Base-by-base conservation (phyloP, 495 filamentous ascomycete genomes). In the Talaromyces nanjingensis region DNA sequence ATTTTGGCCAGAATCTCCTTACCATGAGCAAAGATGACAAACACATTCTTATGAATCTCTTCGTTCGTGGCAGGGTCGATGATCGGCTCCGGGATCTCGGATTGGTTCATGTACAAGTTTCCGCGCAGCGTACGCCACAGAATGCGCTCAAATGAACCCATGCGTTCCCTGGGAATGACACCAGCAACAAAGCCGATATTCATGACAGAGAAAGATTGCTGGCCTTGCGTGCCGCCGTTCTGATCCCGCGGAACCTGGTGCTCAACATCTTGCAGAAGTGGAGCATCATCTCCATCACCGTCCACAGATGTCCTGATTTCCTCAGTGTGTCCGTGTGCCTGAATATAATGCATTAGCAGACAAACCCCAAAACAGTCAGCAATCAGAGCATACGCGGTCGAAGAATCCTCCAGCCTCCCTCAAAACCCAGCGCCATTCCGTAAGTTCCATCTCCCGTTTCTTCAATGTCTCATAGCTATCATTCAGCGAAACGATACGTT, bases 111-210 rank as follows among this genome's bases (percentile, higher is more conserved):
- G 79, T 97, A 99, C 20, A 99, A 84, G 76, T 99, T 99, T 67
- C 94, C 94, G 69, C 94, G 92, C 61, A 99, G 81, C 0, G 94
- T 97, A 62, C 94, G 83, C 94, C 94, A 99, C 16, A 99, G 83
- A 66, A 98, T 98, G 59, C 94, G 87, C 76, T 99, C 94, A 70
- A 99, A 97, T 34, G 94, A 89, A 8, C 89, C 92, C 63, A 98
- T 94, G 7, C 93, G 87, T 66, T 97, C 93, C 25, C 93, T 83
- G 25, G 91, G 89, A 69, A 99, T 98, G 60, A 98, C 96, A 74
- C 94, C 94, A 60, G 96, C 89, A n/a, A 99, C 94, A 68, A 99
- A 98, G n/a, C 96, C 96, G 69, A 99, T 98, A 73, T 96, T 96
- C 91, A 96, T 96, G 56, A 91, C 90, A 7, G 90, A 91, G 72